Conservation (phyloP, 2,329 filamentous ascomycete species). For the Lecanicillium sp. region DNA sequence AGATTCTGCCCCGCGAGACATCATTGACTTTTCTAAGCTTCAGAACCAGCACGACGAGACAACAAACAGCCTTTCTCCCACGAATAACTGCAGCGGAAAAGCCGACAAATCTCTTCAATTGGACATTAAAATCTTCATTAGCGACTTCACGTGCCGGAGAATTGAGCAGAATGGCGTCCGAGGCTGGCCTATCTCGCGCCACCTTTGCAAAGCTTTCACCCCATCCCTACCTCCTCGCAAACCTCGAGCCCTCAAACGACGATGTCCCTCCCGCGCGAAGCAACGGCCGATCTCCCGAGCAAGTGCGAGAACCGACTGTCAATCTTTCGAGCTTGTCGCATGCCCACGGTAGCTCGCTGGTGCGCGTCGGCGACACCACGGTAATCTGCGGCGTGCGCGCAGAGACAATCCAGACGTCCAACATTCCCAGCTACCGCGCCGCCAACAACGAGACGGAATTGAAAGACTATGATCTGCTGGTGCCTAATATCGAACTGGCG, state of each 20-base stretch:
- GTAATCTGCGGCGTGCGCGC: constrained; percentile 90
- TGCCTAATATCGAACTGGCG: constrained; percentile 87
- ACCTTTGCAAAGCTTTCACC: constrained; percentile 87
- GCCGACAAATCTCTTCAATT: neutral
- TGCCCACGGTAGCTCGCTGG: constrained; percentile 81
- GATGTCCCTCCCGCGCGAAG: constrained; percentile 53
- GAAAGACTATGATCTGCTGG: constrained; percentile 62
- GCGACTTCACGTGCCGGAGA: no score
- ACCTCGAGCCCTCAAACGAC: constrained; percentile 58
- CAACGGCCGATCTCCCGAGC: constrained; percentile 66
- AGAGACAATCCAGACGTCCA: constrained; percentile 69
- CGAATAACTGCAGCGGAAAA: neutral
- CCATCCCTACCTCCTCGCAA: constrained; percentile 80
- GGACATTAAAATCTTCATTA: no score
- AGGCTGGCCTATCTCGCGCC: constrained; percentile 43
- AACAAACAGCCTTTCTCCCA: no score
- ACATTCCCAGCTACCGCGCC: constrained; percentile 60
- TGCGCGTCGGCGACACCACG: constrained; percentile 81
- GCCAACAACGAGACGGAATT: constrained; percentile 37
- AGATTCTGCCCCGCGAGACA: no score
- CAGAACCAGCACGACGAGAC: no score
- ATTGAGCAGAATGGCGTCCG: constrained; percentile 23
- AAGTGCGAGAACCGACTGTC: constrained; percentile 64
- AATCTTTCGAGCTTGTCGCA: constrained; percentile 82
- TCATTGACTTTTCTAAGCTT: no score